phyloP scores from a whole-genome alignment of 2,329 filamentous ascomycete genomes.

The Thelonectria blattea region DNA sequence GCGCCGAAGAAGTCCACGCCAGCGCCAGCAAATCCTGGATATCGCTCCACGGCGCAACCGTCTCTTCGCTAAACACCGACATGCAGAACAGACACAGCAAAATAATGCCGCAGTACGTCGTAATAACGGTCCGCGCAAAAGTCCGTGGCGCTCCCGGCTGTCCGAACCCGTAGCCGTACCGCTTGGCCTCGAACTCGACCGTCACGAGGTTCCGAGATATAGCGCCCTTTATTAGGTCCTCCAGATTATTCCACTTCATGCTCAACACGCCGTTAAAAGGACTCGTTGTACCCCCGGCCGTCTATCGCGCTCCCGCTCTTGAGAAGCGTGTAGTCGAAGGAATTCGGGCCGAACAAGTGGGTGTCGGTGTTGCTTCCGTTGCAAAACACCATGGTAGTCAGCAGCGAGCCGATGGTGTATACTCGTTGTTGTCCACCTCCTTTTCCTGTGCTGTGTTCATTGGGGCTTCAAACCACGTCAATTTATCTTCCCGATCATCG shows the following conservation, averaged over 20 bases:
- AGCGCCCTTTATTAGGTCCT: neutral
- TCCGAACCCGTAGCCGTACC: neutral
- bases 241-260: neutral
- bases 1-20: neutral
- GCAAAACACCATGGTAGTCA: neutral
- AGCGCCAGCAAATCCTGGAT: neutral
- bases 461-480: neutral
- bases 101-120: neutral
- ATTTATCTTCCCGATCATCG: neutral
- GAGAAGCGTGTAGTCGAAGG: neutral
- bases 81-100: neutral
- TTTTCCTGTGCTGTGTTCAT: neutral
- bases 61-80: neutral
- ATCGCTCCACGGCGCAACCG: neutral
- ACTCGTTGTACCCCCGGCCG: neutral
- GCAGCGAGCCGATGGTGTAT: neutral
- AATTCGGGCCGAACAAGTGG: too few relatives aligned
- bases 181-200: neutral
- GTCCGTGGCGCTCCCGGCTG: neutral
- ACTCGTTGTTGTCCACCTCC: neutral
- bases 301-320: neutral
- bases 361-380: too few relatives aligned
- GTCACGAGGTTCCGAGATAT: neutral
- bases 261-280: neutral
- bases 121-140: neutral